These are phyloP conservation scores for Ceriops tagal DNA, from an alignment of 345 rosid genomes.

Conservation along the genomic window DNA sequence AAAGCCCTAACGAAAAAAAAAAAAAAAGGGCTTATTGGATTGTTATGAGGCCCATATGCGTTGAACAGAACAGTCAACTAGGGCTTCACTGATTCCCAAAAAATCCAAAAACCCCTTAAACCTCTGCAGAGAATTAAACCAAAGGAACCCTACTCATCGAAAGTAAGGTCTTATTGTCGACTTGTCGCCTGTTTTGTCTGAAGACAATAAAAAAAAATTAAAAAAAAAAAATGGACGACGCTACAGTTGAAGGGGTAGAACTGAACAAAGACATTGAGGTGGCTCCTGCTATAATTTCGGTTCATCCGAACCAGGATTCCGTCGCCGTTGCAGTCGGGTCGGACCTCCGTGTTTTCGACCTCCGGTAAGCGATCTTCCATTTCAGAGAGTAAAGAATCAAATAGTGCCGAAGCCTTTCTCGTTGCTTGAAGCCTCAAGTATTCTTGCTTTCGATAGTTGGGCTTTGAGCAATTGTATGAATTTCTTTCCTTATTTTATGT, in stretches of 20 bases:
- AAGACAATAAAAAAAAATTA: not conserved
- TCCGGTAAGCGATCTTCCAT: slow-evolving; percentile 41
- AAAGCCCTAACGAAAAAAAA: no score
- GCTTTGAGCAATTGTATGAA: not conserved
- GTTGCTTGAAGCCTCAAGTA: not conserved
- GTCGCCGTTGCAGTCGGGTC: slow-evolving; percentile 74
- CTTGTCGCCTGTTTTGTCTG: not conserved
- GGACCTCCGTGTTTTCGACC: slow-evolving; percentile 81
- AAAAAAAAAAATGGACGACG: slow-evolving; percentile 37
- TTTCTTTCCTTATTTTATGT: not conserved
- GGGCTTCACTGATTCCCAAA: no score
- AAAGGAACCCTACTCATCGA: no score
- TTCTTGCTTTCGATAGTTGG: not conserved
- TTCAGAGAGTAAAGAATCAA: no score
- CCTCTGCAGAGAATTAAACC: no score
- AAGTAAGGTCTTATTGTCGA: no score
- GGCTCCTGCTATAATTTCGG: slow-evolving; percentile 72
- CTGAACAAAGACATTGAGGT: slow-evolving; percentile 51
- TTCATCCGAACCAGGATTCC: slow-evolving; percentile 66
- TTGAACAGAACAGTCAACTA: no score
- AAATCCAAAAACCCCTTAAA: no score
- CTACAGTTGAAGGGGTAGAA: slow-evolving; percentile 56
- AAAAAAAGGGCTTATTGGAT: no score
- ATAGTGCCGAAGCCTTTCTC: not conserved
- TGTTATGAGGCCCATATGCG: no score